These are phyloP conservation scores for Pachysolen tannophilus DNA, from an alignment of 805 yeast genomes.

Conservation along the genomic window DNA sequence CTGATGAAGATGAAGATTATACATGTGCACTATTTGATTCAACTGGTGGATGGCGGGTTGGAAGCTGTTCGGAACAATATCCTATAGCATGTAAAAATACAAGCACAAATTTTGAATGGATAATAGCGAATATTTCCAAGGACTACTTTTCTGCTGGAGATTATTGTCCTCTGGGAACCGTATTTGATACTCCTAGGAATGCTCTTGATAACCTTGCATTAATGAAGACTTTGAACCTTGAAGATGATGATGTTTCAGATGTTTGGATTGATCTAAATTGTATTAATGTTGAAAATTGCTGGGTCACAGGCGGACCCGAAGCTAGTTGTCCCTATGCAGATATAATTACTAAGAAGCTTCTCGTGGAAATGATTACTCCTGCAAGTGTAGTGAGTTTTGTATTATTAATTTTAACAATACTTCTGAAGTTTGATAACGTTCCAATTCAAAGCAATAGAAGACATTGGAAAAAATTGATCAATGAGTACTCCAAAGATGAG, in stretches of 20 bases:
- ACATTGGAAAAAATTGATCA: conserved; percentile 51
- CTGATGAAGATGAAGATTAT: too few species aligned
- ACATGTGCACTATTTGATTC: too few species aligned
- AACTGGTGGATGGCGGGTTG: conserved; percentile 53
- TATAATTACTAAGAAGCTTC: conserved; percentile 43
- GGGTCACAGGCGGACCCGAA: conserved; percentile 78
- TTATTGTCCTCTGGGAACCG: conserved; percentile 24
- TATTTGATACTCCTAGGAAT: conserved; percentile 40
- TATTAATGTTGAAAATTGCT: conserved; percentile 63
- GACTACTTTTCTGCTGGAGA: conserved; percentile 38
- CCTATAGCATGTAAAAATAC: conserved; percentile 48
- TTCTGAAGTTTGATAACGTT: conserved; percentile 47
- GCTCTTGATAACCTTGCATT: conserved; percentile 36
- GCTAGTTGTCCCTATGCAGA: conserved; percentile 73
- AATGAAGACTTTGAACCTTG: conserved; percentile 11
- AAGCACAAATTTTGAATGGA: conserved; percentile 35
- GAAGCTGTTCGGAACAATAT: conserved; percentile 52
- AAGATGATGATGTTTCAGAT: conserved; percentile 24
- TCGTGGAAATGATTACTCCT: conserved; percentile 59
- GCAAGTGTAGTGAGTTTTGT: conserved; percentile 51
- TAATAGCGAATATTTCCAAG: conserved; percentile 21
- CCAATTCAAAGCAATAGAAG: conserved; percentile 69
- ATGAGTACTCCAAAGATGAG: conserved; percentile 51
- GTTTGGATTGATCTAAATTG: conserved; percentile 84
- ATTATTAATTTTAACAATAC: conserved; percentile 40